Conservation (phyloP, 106 monocot species). For the Acanthochlamys bracteata region DNA sequence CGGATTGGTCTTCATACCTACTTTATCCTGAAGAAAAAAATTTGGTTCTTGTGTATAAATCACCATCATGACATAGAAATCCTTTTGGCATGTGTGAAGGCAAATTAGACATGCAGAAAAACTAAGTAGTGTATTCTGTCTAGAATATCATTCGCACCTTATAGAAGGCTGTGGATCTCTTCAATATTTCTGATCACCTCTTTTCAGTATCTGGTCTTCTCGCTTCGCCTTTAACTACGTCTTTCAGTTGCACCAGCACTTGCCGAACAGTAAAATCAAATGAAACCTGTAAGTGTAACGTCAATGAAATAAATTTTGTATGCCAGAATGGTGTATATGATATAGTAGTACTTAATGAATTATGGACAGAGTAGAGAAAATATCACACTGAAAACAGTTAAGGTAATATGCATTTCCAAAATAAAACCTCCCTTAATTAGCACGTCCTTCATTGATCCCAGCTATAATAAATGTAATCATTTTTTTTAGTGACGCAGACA, state of each 20-base stretch:
- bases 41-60: no score
- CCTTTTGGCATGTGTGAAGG: not conserved
- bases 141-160: slow-evolving; percentile 34
- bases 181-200: slow-evolving; percentile 58
- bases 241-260: slow-evolving; percentile 73
- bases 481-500: no score
- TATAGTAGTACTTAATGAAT: no score
- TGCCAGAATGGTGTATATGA: no score
- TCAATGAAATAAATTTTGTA: no score
- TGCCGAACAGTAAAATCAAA: slow-evolving; percentile 70
- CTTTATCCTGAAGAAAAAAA: slow-evolving; percentile 41
- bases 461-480: no score
- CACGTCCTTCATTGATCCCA: no score
- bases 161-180: slow-evolving; percentile 38
- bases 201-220: slow-evolving; percentile 54
- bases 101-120: not conserved
- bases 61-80: no score
- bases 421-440: no score
- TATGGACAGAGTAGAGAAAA: no score
- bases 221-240: slow-evolving; percentile 54
- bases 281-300: slow-evolving; percentile 55
- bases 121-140: not conserved
- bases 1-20: slow-evolving; percentile 33
- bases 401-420: no score
- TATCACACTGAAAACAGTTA: no score